Evolutionary conservation across 192 early-diverging fungal species (phyloP).

Genomic region (Radiomyces spectabilis): DNA sequence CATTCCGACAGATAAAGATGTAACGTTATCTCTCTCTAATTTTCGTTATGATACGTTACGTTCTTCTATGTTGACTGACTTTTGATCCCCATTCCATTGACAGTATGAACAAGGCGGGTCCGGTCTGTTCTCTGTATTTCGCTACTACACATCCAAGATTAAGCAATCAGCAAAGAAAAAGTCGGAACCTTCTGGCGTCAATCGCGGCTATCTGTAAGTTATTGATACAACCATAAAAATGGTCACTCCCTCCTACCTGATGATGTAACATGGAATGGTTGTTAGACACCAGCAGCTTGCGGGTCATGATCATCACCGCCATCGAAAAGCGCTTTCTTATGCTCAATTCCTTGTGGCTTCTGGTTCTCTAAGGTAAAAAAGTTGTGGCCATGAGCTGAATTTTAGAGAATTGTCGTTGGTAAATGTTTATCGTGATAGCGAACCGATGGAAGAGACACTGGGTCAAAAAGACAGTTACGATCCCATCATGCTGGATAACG

Average conservation of each 20-base stretch:
- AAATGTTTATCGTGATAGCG: constrained; percentile 17
- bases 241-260: neutral
- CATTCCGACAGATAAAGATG: neutral
- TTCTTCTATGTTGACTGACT: too few species aligned
- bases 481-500: constrained; percentile 72
- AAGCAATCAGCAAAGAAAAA: constrained; percentile 22
- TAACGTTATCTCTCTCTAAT: too few species aligned
- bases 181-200: too few species aligned
- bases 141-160: constrained; percentile 31
- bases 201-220: constrained; percentile 30
- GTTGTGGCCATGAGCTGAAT: neutral
- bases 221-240: neutral
- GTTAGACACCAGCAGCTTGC: constrained; percentile 20
- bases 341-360: constrained; percentile 43
- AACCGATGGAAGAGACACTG: constrained; percentile 4
- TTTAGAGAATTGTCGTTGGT: neutral
- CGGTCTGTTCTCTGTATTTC: constrained; percentile 26
- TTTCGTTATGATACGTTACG: too few species aligned
- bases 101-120: neutral
- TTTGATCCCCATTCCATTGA: neutral
- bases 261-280: too few species aligned
- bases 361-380: constrained; percentile 42
- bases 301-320: constrained; percentile 9
- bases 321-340: constrained; percentile 39
- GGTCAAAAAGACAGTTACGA: constrained; percentile 44